Percentiles rank a stretch among this genome's conserved stretches.
These are phyloP conservation scores for Ophiostoma sp. DNA, from an alignment of 2,329 filamentous ascomycete genomes.

Conservation along the genomic window DNA sequence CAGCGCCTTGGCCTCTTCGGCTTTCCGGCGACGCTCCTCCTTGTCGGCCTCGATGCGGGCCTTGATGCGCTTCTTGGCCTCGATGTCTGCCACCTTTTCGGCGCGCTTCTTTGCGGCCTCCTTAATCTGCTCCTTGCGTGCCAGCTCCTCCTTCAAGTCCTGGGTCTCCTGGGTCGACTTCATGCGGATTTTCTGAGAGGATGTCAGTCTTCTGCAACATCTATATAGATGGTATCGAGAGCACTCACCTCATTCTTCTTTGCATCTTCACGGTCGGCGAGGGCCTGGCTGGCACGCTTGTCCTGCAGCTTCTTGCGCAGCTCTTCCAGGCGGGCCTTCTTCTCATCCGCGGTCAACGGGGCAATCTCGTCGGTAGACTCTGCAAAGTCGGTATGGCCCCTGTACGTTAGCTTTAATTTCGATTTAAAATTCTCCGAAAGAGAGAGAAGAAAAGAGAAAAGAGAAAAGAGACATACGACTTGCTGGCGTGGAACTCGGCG, in stretches of 20 bases:
- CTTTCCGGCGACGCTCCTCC: constrained; percentile 77
- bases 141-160: constrained; percentile 82
- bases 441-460: no score
- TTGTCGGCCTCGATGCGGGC: constrained; percentile 95
- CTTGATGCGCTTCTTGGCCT: constrained; percentile 82
- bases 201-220: neutral
- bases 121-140: constrained; percentile 85
- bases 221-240: neutral
- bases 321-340: constrained; percentile 70
- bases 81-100: constrained; percentile 80
- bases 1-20: constrained; percentile 77
- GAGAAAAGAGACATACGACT: constrained; percentile 54
- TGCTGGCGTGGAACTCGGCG: constrained; percentile 85
- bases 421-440: no score
- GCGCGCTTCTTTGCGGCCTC: constrained; percentile 79
- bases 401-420: constrained; percentile 32
- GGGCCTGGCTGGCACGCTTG: constrained; percentile 64
- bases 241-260: constrained; percentile 74
- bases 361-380: constrained; percentile 91
- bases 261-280: constrained; percentile 71
- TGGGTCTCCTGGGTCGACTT: constrained; percentile 88
- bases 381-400: constrained; percentile 81
- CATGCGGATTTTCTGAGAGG: constrained; percentile 59
- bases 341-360: constrained; percentile 86
- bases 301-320: constrained; percentile 65